phyloP scores from a whole-genome alignment of 495 filamentous ascomycete genomes.

The Podospora appendiculata region DNA sequence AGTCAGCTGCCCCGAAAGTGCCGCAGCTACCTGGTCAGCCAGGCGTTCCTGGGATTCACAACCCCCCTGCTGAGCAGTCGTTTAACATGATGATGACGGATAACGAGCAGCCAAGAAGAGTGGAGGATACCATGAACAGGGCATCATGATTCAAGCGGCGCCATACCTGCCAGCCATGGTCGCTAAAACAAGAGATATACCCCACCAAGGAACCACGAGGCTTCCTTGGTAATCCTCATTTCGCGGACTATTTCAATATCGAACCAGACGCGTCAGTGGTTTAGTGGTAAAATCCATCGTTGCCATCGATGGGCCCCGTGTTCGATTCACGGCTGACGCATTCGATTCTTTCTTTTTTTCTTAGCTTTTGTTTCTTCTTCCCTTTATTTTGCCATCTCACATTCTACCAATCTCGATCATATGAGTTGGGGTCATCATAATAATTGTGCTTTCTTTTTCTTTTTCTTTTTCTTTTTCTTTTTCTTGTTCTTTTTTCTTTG shows the following conservation, averaged over 20 bases:
- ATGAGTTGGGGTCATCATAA: no score
- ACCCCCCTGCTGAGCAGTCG: constrained; percentile 23
- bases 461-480: neutral
- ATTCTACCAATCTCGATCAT: no score
- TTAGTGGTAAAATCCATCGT: constrained; percentile 49
- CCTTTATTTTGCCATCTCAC: neutral
- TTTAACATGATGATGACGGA: constrained; percentile 30
- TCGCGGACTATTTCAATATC: no score
- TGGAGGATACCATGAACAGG: constrained; percentile 9
- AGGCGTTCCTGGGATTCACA: constrained; percentile 22
- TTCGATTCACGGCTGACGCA: constrained; percentile 44
- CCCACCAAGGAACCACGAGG: no score
- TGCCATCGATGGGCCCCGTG: constrained; percentile 47
- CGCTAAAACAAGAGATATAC: no score
- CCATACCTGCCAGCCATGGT: no score
- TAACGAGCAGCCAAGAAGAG: constrained; percentile 20
- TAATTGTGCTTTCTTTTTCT: neutral
- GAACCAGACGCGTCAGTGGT: constrained; percentile 25
- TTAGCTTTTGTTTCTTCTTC: neutral
- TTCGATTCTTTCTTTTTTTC: neutral
- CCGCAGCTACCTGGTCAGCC: constrained; percentile 14
- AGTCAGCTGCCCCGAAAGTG: constrained; percentile 16
- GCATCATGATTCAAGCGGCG: neutral
- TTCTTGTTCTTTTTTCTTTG: neutral
- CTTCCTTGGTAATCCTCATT: no score